These are phyloP conservation scores for Carallia brachiata DNA, from an alignment of 345 rosid genomes.

Conservation along the genomic window DNA sequence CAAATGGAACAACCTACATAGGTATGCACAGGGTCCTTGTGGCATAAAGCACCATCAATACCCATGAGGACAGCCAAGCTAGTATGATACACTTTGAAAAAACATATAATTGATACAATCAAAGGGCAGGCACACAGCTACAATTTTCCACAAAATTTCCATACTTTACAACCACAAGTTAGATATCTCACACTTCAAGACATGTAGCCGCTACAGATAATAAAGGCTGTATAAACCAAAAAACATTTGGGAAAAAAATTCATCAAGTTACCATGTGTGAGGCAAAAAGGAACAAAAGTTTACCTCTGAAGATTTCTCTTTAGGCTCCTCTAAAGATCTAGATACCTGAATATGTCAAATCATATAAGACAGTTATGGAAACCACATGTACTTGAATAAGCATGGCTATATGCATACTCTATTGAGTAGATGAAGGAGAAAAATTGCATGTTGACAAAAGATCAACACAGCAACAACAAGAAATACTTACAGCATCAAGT, in stretches of 20 bases:
- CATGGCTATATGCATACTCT: background rate
- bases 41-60: no score
- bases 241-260: background rate
- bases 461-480: background rate
- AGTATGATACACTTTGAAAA: no score
- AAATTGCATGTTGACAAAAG: no score
- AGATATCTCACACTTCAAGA: background rate
- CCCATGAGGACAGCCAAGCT: no score
- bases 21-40: no score
- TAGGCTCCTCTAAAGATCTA: constrained; percentile 54
- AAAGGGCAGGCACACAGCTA: no score
- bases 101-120: no score
- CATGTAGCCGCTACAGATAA: background rate
- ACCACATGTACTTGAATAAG: background rate
- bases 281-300: constrained; percentile 1
- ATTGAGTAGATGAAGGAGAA: no score
- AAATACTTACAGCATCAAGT: constrained; percentile 48
- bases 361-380: background rate
- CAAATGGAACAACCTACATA: no score
- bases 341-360: constrained; percentile 43
- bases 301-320: constrained; percentile 62
- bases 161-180: no score
- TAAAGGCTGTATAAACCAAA: background rate
- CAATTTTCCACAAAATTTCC: no score
- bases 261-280: background rate